Evolutionary conservation across 192 early-diverging fungal species (phyloP).

Genomic region (Rhizophlyctis rosea): DNA sequence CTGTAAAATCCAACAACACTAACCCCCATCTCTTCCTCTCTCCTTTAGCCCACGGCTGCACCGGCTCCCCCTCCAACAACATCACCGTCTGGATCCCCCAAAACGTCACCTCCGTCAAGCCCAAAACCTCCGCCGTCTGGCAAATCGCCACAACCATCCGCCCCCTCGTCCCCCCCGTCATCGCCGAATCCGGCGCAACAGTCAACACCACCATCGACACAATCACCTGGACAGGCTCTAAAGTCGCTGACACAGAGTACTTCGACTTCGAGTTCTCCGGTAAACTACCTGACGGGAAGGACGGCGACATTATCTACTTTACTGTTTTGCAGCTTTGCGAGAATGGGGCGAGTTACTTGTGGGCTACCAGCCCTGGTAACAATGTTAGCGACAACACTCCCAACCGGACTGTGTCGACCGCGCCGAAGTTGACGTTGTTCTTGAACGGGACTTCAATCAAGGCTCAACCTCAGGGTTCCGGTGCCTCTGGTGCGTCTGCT

Average conservation of each 20-base stretch:
- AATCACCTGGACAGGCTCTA: conserved; percentile 29
- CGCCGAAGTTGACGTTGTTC: conserved; percentile 24
- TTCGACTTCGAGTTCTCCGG: conserved; percentile 30
- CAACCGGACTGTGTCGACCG: background rate
- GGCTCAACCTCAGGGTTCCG: background rate
- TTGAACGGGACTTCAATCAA: conserved; percentile 21
- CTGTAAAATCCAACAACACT: background rate
- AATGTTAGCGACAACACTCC: background rate
- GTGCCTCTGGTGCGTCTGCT: background rate
- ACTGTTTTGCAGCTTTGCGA: conserved; percentile 23
- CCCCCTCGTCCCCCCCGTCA: conserved; percentile 26
- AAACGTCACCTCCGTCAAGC: conserved; percentile 32
- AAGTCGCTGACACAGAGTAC: conserved; percentile 22
- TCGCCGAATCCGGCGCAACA: conserved; percentile 15
- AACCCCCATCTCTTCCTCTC: background rate
- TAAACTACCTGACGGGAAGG: conserved; percentile 19
- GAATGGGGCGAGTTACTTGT: conserved; percentile 8
- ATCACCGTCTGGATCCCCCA: conserved; percentile 32
- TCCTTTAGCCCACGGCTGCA: conserved; percentile 30
- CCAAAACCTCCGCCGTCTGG: conserved; percentile 30
- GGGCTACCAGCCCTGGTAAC: conserved; percentile 1
- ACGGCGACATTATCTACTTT: conserved; percentile 30
- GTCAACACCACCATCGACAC: conserved; percentile 33
- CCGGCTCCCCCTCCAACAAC: conserved; percentile 18
- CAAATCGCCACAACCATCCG: conserved; percentile 10